A percentile compares a stretch with the other conserved stretches of the same genome.
Evolutionary conservation across 257 asterid species (phyloP).

Genomic region (Solanum pimpinellifolium): DNA sequence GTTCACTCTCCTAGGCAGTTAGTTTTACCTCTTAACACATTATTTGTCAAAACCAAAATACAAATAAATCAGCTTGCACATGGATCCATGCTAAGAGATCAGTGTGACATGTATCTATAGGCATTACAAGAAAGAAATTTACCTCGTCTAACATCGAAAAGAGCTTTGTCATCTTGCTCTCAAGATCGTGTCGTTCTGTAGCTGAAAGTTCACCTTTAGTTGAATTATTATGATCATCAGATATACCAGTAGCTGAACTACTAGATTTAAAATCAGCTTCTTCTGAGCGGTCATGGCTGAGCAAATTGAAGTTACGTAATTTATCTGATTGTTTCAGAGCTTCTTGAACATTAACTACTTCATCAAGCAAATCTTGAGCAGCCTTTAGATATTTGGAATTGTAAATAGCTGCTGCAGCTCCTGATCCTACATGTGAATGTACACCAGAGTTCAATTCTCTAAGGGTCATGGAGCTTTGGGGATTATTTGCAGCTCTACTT

Average conservation of each 20-base stretch:
- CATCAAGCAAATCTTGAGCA: conserved; percentile 53
- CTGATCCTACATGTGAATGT: conserved; percentile 13
- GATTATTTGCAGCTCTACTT: conserved; percentile 7
- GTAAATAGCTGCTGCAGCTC: conserved; percentile 16
- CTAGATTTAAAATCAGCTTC: conserved; percentile 19
- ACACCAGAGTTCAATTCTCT: conserved; percentile 15
- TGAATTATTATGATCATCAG: conserved; percentile 20
- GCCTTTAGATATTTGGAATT: conserved; percentile 52
- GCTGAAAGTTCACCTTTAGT: conserved; percentile 31
- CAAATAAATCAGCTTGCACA: not conserved
- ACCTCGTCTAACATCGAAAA: conserved; percentile 63
- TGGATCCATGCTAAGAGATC: not conserved
- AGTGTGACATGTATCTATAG: not conserved
- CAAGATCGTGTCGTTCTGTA: conserved; percentile 38
- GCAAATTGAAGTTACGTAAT: conserved; percentile 5
- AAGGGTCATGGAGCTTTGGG: conserved; percentile 12
- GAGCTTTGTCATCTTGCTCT: conserved; percentile 49
- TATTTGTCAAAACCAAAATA: not conserved
- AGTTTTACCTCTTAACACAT: not conserved
- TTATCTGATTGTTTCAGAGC: conserved; percentile 20
- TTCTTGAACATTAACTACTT: conserved; percentile 40
- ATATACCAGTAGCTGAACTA: conserved; percentile 6
- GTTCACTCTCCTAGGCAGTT: not conserved
- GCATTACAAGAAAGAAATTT: not conserved
- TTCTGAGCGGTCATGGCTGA: conserved; percentile 14